Percentiles rank a stretch among this genome's conserved stretches.
phyloP scores from a whole-genome alignment of 345 rosid genomes.

The Euclidium syriacum region DNA sequence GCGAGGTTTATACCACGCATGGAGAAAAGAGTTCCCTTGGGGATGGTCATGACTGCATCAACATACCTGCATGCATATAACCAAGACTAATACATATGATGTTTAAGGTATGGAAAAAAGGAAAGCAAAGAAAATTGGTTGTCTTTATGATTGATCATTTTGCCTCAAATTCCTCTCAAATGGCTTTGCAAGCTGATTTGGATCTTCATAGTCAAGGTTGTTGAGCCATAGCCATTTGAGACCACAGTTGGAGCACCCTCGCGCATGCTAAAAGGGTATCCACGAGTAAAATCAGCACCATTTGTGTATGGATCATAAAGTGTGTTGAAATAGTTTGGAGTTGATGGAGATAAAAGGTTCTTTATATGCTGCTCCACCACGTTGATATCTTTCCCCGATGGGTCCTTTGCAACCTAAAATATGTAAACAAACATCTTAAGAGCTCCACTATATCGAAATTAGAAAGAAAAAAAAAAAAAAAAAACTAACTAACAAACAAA shows the following conservation, averaged over 20 bases:
- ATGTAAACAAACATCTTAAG: background rate
- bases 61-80: constrained; percentile 38
- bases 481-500: background rate
- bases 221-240: constrained; percentile 61
- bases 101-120: background rate
- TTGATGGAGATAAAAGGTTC: constrained; percentile 44
- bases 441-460: background rate
- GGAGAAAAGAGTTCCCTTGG: constrained; percentile 48
- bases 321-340: constrained; percentile 48
- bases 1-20: constrained; percentile 56
- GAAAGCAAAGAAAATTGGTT: background rate
- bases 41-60: constrained; percentile 43
- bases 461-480: too few species aligned
- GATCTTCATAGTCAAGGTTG: constrained; percentile 50
- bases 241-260: constrained; percentile 39
- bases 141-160: background rate
- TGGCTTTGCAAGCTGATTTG: constrained; percentile 54
- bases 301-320: constrained; percentile 53
- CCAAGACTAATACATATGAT: background rate
- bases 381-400: constrained; percentile 46
- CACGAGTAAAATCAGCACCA: constrained; percentile 46
- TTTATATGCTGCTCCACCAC: constrained; percentile 50
- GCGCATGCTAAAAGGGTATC: constrained; percentile 45
- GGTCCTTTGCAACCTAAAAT: constrained; percentile 44
- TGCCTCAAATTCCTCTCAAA: constrained; percentile 41